A percentile compares a stretch with the other conserved stretches of the same genome.
These are phyloP conservation scores for Trichoderma polysporum DNA, from an alignment of 2,329 filamentous ascomycete species.

Conservation along the genomic window DNA sequence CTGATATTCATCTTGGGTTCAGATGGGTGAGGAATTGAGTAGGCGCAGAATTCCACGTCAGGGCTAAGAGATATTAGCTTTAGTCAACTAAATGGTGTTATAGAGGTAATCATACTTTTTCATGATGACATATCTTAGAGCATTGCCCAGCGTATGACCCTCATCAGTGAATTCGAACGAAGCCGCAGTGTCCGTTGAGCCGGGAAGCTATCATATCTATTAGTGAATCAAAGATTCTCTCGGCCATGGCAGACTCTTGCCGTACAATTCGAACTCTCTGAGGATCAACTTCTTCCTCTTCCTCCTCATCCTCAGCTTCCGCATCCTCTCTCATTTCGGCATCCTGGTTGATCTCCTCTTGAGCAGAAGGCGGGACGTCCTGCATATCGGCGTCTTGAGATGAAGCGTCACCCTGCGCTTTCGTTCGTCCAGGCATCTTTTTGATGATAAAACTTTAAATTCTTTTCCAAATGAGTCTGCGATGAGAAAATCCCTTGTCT, in stretches of 20 bases:
- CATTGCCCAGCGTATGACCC: conserved; percentile 94
- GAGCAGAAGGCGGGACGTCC: conserved; percentile 43
- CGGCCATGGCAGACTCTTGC: neutral
- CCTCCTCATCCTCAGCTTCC: conserved; percentile 37
- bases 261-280: conserved; percentile 64
- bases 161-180: conserved; percentile 94
- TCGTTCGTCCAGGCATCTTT: conserved; percentile 44
- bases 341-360: conserved; percentile 37
- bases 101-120: conserved; percentile 71
- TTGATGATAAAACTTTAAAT: neutral
- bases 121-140: conserved; percentile 92
- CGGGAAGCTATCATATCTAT: conserved; percentile 65
- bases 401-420: conserved; percentile 32
- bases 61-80: conserved; percentile 59
- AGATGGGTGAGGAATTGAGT: conserved; percentile 94
- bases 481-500: no score
- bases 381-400: conserved; percentile 45
- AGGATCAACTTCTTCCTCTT: conserved; percentile 45
- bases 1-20: conserved; percentile 95
- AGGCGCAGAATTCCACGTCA: conserved; percentile 96
- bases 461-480: neutral
- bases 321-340: conserved; percentile 34
- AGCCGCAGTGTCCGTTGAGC: conserved; percentile 81
- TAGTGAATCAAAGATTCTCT: conserved; percentile 1
- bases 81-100: neutral